Base-by-base conservation (phyloP, 345 rosid species). In the Populus alba region DNA sequence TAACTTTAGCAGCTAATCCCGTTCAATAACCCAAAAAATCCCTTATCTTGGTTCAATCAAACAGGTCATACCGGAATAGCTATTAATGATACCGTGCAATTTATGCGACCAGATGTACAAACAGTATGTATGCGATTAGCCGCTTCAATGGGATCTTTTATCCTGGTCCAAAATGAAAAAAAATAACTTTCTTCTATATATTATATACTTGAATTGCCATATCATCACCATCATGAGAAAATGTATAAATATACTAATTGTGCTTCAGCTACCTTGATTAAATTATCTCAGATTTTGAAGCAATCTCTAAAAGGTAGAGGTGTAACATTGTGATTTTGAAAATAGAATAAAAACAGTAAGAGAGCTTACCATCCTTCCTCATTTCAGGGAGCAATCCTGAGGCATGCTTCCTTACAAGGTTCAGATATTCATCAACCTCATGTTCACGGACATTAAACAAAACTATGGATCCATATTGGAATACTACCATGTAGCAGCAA, bases 381-480 rank as follows among this genome's bases (percentile, higher is more conserved):
- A 91, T 93, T 77, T 95, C 99, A 8, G 94, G 91, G 67, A 93
- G 98, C 94, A 91, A 83, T 47, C 97, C 97, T 41, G 92, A 90
- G 41, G 99, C 91, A 83, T 93, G 97, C 59, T 86, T 89, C 86
- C 89, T 92, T 59, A 95, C 94, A 75, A 96, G 90, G 79, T 91
- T 94, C 72, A 96, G 87, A 87, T 90, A 94, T 75, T 83, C 89
- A 76, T 94, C 99, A 83, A 96, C 98, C 82, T 91, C 92, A 41
- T 87, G 88, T 75, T 94, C 98, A 66, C 79, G 68, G 39, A 91
- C 90, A 79, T 96, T 96, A 83, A 96, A 96, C 85, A 94, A 80
- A 37, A 96, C 99, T 49, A 96, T 92, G 49, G 99, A 94, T 45
- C 98, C 99, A 72, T 96, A 94, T 77, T 94, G 99, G 79, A 89